Base-by-base conservation (phyloP, 371 early-diverging fungal species). In the Mucor mucedo region DNA sequence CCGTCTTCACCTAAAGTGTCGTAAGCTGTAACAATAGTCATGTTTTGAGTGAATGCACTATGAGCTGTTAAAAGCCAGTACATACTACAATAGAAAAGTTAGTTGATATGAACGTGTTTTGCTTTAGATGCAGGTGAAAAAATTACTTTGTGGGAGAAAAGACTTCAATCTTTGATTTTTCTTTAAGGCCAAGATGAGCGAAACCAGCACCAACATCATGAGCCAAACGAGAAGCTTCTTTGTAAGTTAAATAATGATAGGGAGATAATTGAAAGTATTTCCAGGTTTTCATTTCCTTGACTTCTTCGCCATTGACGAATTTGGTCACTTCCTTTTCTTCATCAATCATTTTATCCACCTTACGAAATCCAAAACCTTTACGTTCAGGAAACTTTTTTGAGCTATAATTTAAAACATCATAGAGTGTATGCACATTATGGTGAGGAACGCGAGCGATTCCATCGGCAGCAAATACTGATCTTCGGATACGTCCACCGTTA, bases 1-100 rank as follows among this genome's bases (percentile, higher is more conserved):
- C 94, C 95, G 16, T 92, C 93, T 66, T 90, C 91, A 21, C 97
- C 97, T 41, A 97, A 84, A 4, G 94, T 94, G 55, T 92, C 94
- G 76, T 95, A 93, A 10, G 93, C 92, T 38, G 95, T 95, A 32
- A 93, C 89, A 73, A 93, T 89, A 40, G 89, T 86, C 64, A 90
- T 80, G 52, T 76, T 76, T 71, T 93, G 93, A 7, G 89, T 81
- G 68, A 88, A 93, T 41, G 80, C 69, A 63, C 83, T 86, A 66
- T 90, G 88, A 27, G 91, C 88, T 9, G 87, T 72, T 58, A 89
- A 65, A 58, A 90, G 73, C 93, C 93, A 94, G 67, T 91, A 82
- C 63, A 84, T 85, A 66, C 90, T 90, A 77, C n/a, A 55, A 13
- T 35, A 44, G 42, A 45, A 21, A 49, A 21, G 42, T 45, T 42